These are phyloP conservation scores for Infundibulicybe gibba DNA, from an alignment of 768 basidiomycete genomes.

Conservation along the genomic window DNA sequence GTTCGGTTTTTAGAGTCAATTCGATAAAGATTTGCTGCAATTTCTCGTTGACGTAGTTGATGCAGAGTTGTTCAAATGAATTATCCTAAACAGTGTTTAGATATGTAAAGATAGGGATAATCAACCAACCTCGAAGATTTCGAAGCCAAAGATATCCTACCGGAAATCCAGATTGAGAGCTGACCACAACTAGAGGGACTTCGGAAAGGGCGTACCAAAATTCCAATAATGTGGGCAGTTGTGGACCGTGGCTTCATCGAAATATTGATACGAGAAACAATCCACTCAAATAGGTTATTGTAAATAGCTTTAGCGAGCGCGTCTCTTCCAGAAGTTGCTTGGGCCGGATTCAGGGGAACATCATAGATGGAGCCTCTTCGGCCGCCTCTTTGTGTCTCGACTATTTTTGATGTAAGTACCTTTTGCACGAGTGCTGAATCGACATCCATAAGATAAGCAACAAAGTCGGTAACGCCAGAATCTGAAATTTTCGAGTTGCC, in stretches of 20 bases:
- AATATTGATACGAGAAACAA: slow-evolving; percentile 91
- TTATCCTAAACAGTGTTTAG: slow-evolving; percentile 61
- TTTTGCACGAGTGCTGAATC: slow-evolving; percentile 80
- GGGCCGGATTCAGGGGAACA: slow-evolving; percentile 90
- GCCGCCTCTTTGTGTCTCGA: slow-evolving; percentile 94
- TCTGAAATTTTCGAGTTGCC: slow-evolving; percentile 84
- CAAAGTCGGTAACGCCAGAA: slow-evolving; percentile 88
- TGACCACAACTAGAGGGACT: not conserved
- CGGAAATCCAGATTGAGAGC: slow-evolving; percentile 2
- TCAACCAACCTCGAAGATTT: slow-evolving; percentile 83
- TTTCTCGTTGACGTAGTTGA: slow-evolving; percentile 99
- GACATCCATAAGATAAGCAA: slow-evolving; percentile 91
- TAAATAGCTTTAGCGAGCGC: slow-evolving; percentile 95
- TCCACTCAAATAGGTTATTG: slow-evolving; percentile 99
- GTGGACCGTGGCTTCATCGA: slow-evolving; percentile 89
- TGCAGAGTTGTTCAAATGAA: slow-evolving; percentile 96
- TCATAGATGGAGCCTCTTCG: slow-evolving; percentile 95
- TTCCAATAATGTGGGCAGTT: slow-evolving; percentile 84
- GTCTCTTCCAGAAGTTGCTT: slow-evolving; percentile 85
- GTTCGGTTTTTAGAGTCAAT: slow-evolving; percentile 96
- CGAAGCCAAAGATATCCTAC: slow-evolving; percentile 97
- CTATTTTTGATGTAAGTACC: slow-evolving; percentile 75
- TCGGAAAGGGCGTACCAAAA: slow-evolving; percentile 53
- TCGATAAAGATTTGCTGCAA: slow-evolving; percentile 99
- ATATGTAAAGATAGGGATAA: slow-evolving; percentile 2